These are phyloP conservation scores for Aaosphaeria arxii DNA, from an alignment of 2,329 filamentous ascomycete species.

Conservation along the genomic window DNA sequence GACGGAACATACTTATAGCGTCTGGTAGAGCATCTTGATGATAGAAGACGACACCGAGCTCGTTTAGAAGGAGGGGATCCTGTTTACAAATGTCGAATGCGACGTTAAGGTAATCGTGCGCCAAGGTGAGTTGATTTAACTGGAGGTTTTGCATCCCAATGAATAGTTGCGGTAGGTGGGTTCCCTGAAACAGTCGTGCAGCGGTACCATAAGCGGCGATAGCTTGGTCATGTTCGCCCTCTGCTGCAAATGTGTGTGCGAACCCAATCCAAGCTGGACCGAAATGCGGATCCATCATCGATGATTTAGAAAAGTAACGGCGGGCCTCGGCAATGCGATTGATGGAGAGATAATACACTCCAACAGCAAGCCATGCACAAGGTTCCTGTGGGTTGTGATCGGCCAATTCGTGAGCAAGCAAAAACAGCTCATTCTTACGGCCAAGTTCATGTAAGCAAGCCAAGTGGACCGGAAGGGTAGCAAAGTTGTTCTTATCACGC, in stretches of 20 bases:
- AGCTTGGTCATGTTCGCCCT: slow-evolving; percentile 96
- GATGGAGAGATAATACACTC: slow-evolving; percentile 89
- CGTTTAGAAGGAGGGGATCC: slow-evolving; percentile 89
- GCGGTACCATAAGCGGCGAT: slow-evolving; percentile 97
- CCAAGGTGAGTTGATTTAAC: slow-evolving; percentile 89
- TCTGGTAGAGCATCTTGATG: slow-evolving; percentile 78
- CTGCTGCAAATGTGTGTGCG: slow-evolving; percentile 94
- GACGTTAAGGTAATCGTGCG: slow-evolving; percentile 89
- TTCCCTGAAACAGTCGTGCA: slow-evolving; percentile 91
- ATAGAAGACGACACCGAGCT: slow-evolving; percentile 94
- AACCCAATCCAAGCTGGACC: slow-evolving; percentile 98
- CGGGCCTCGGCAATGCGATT: slow-evolving; percentile 88
- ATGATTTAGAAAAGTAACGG: slow-evolving; percentile 95
- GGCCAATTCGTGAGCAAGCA: slow-evolving; percentile 87
- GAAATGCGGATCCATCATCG: slow-evolving; percentile 96
- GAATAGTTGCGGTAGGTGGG: slow-evolving; percentile 92
- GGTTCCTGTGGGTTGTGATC: slow-evolving; percentile 90
- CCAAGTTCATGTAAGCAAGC: slow-evolving; percentile 86
- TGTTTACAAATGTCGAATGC: slow-evolving; percentile 79
- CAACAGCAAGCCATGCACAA: slow-evolving; percentile 90
- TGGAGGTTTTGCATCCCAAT: slow-evolving; percentile 98
- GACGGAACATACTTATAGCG: slow-evolving; percentile 73
- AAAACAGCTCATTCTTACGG: slow-evolving; percentile 83
- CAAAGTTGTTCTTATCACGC: slow-evolving; percentile 84
- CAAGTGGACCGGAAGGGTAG: slow-evolving; percentile 84